These are phyloP conservation scores for Mortierella sp. DNA, from an alignment of 371 early-diverging fungal species.

Conservation along the genomic window DNA sequence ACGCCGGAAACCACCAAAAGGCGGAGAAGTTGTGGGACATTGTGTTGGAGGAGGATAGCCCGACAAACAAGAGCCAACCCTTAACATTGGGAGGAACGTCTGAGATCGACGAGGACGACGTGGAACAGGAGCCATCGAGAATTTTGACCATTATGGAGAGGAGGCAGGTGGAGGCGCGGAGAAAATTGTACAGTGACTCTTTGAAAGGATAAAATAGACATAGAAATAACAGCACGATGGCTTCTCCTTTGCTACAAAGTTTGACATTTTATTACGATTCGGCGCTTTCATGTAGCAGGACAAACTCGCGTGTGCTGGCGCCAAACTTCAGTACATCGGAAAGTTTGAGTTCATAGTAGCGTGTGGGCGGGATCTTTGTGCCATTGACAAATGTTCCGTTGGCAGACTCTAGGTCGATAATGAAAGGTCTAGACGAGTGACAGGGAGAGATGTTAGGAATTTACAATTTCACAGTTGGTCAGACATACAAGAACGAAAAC, in stretches of 20 bases:
- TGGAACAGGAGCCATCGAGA: background rate
- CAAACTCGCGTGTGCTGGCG: conserved; percentile 91
- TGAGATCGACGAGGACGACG: background rate
- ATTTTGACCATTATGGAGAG: conserved; percentile 33
- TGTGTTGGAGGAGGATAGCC: conserved; percentile 28
- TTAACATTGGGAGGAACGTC: background rate
- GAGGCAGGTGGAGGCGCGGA: conserved; percentile 29
- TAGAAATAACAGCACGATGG: background rate
- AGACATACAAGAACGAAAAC: background rate
- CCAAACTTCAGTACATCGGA: conserved; percentile 93
- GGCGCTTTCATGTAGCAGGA: conserved; percentile 82
- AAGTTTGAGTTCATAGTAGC: conserved; percentile 86
- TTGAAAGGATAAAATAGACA: conserved; percentile 12
- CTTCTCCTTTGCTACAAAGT: background rate
- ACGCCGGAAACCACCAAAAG: conserved; percentile 31
- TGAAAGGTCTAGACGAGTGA: conserved; percentile 75
- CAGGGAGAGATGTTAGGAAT: background rate
- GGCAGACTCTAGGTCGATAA: conserved; percentile 94
- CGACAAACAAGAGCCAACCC: background rate
- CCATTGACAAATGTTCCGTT: conserved; percentile 94
- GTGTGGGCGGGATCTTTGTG: conserved; percentile 76
- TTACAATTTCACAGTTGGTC: background rate
- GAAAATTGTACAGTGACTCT: conserved; percentile 30
- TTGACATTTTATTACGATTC: conserved; percentile 3
- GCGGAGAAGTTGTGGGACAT: conserved; percentile 50